These are phyloP conservation scores for Chrysanthemum seticuspe DNA, from an alignment of 129 eudicot species.

Conservation along the genomic window DNA sequence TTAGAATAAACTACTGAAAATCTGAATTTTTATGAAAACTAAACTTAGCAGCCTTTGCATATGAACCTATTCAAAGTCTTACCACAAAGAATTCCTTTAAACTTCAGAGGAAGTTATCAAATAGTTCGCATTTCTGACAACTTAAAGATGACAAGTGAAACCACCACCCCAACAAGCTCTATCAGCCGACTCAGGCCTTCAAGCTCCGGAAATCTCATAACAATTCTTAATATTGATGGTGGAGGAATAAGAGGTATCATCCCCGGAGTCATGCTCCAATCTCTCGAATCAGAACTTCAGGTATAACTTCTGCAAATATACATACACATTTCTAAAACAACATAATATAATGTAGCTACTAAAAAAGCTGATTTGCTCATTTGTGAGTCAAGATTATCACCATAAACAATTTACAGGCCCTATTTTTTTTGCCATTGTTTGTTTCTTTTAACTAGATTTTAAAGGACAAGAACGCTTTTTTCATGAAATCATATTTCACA, in stretches of 20 bases:
- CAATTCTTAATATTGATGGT: slow-evolving; percentile 50
- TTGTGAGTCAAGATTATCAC: neutral
- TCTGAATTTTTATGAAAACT: neutral
- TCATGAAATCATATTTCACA: too few species aligned
- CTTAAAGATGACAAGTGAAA: neutral
- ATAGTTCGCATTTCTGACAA: neutral
- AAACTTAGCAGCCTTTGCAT: neutral
- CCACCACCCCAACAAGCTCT: neutral
- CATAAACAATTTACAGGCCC: neutral
- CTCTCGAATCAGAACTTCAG: slow-evolving; percentile 52
- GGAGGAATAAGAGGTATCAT: slow-evolving; percentile 55
- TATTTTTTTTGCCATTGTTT: too few species aligned
- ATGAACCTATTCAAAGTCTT: neutral
- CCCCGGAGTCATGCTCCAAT: slow-evolving; percentile 43
- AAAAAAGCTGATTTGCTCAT: too few species aligned
- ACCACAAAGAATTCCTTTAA: neutral
- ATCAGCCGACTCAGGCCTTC: slow-evolving; percentile 20
- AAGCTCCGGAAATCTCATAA: slow-evolving; percentile 31
- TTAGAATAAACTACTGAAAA: neutral
- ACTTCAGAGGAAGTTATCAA: neutral
- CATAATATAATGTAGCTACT: neutral
- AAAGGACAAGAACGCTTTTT: too few species aligned
- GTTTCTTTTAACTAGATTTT: too few species aligned
- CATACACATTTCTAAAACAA: neutral
- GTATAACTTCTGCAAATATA: slow-evolving; percentile 9